Base-by-base conservation (phyloP, 768 basidiomycete species). In the Porpolomopsis calyptriformis region DNA sequence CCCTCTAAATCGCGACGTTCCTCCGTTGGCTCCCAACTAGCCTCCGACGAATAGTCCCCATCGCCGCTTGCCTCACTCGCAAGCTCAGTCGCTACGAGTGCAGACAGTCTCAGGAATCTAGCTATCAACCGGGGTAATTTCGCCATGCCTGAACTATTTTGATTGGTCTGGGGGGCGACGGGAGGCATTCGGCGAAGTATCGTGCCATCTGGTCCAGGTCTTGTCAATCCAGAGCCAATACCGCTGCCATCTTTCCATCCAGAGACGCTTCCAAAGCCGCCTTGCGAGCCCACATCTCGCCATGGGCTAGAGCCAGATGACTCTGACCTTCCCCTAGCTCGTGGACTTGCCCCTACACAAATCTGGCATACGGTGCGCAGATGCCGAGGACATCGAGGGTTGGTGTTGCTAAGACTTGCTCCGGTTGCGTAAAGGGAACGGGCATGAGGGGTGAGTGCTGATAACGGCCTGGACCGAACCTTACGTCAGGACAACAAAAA, bases 231-330 rank as follows among this genome's bases (percentile, higher is more conserved):
- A 2, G 78, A 76, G 9, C 85, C 85, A 39, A 86, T 73, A 11
- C 85, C 85, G 49, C 73, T 76, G 4, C 82, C 80, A 43, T 86
- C 83, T 53, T 78, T 77, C 80, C 82, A 85, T 2, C 83, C 85
- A 1, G 76, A 76, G 34, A 86, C 71, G 1, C 77, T 76, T 6
- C 73, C 73, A 14, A 2, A 16, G 24, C 36, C 19, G 26, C 25
- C 37, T 12, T n/a, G 39, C 18, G 22, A 19, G 4, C 19, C 26
- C 18, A 19, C 25, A 20, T 20, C 45, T 24, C 25, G 22, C 14
- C 44, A 18, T 6, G 12, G 24, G 7, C 20, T 14, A 23, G 25
- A 6, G 14, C 29, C 18, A n/a, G 14, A 8, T 16, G 46, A 38
- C 12, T 33, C 18, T 22, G 27, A 8, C 8, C 45, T n/a, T 4